Evolutionary conservation across 305 asterid genomes (phyloP), one percentile per base, ranked within the genome.

Genomic region (Ruellia speciosa): DNA sequence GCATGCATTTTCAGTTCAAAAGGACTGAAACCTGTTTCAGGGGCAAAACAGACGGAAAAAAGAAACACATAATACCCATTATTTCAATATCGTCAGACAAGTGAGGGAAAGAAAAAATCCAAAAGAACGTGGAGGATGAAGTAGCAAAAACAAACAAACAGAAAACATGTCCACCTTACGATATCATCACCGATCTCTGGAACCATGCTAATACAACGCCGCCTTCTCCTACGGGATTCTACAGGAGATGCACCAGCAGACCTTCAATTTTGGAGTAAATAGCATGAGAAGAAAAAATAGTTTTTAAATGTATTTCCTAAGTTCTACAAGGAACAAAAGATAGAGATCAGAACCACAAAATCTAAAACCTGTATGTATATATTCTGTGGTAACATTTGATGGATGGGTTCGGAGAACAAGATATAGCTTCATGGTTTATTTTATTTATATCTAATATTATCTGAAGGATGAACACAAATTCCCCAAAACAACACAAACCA

Each of bases 161-260:
- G 24, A 59, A 65, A 70, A 60, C 58, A 64, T 65, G 63, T 70
- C 82, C 76, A 88, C 95, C 94, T 88, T 70, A 86, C 95, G 66
- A 82, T 83, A 71, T 88, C 95, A 66, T 88, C 96, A 49, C 96
- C 87, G 67, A 88, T 86, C 84, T 88, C 96, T 7, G 96, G 95
- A 76, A 84, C 74, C 85, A 88, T 69, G 79, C 96, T 86, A 60
- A 78, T 63, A 71, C 88, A 78, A 8, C 87, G 89, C 24, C 88
- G 76, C 68, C 94, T 77, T 74, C 93, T 79, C 77, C 94, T 86
- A 66, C 83, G 83, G 50, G 86, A 67, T 66, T 78, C 82, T 57
- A 77, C 57, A 28, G 96, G 95, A 71, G 96, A 88, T 66, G 95
- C 82, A 59, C 95, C 95, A 64, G 83, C 96, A 54, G 96, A 88